These are phyloP conservation scores for Cladochytrium replicatum DNA, from an alignment of 192 early-diverging fungal genomes.

Conservation along the genomic window DNA sequence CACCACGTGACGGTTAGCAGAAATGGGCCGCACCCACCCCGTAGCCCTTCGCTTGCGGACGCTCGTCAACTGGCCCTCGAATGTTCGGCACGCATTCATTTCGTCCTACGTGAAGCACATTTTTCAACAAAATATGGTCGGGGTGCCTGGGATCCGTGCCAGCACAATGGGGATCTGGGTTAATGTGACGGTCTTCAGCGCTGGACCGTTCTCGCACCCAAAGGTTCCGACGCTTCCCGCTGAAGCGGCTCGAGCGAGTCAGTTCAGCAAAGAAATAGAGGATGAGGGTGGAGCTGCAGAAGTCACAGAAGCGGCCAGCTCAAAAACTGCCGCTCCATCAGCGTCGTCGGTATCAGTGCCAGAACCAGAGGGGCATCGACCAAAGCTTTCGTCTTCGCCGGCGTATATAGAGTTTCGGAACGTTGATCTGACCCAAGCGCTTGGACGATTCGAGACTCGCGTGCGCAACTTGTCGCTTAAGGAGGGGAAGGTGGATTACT, in stretches of 20 bases:
- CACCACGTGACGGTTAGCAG: too few relatives aligned
- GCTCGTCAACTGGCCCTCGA: conserved; percentile 40
- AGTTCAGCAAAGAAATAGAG: too few relatives aligned
- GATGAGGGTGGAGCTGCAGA: too few relatives aligned
- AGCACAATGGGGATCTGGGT: conserved; percentile 42
- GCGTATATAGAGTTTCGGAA: conserved; percentile 32
- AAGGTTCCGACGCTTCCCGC: not conserved
- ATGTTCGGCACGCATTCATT: conserved; percentile 36
- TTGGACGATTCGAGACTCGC: conserved; percentile 28
- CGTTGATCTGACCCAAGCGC: conserved; percentile 14
- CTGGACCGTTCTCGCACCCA: not conserved
- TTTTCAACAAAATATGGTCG: conserved; percentile 34
- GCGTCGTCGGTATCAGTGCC: too few relatives aligned
- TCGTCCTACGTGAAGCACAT: conserved; percentile 36
- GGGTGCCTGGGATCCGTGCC: conserved; percentile 35
- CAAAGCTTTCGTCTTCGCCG: too few relatives aligned
- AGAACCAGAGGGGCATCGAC: too few relatives aligned
- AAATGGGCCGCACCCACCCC: conserved; percentile 35
- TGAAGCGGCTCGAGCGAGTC: too few relatives aligned
- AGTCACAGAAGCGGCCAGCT: too few relatives aligned
- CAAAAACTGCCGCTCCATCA: too few relatives aligned
- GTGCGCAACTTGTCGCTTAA: conserved; percentile 17
- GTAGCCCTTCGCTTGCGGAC: conserved; percentile 29
- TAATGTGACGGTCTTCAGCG: conserved; percentile 32
- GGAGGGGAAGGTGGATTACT: too few relatives aligned